phyloP scores from a whole-genome alignment of 1,139 yeast species.

The Trichomonascaceae sp. region DNA sequence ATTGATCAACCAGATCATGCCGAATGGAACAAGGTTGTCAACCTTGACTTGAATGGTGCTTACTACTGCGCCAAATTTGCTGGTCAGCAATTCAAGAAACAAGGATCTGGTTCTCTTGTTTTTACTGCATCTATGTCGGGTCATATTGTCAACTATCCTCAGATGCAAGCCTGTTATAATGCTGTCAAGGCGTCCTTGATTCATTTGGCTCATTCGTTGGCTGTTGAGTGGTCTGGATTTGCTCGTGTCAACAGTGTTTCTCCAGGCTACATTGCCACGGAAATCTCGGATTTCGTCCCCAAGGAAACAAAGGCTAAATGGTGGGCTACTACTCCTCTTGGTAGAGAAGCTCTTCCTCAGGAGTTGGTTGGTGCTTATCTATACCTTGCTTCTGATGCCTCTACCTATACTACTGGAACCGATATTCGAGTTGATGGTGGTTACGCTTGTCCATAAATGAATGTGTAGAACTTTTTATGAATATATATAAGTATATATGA shows the following conservation, averaged over 20 bases:
- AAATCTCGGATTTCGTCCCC: constrained; percentile 56
- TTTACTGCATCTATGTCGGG: constrained; percentile 92
- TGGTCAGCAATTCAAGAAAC: constrained; percentile 66
- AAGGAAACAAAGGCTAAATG: constrained; percentile 50
- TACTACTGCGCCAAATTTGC: constrained; percentile 68
- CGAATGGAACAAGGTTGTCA: constrained; percentile 62
- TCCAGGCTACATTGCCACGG: constrained; percentile 81
- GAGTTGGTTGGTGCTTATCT: constrained; percentile 86
- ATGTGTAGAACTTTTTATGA: neutral
- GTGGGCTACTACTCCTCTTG: constrained; percentile 72
- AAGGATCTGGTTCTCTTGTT: constrained; percentile 67
- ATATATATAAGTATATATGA: neutral
- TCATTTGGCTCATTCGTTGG: constrained; percentile 74
- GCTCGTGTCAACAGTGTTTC: constrained; percentile 83
- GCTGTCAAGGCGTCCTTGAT: constrained; percentile 85
- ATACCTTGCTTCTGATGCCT: constrained; percentile 81
- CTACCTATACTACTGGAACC: constrained; percentile 77
- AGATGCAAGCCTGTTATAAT: constrained; percentile 82
- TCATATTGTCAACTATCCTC: constrained; percentile 82
- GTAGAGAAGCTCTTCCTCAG: constrained; percentile 72
- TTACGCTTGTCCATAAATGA: constrained; percentile 37
- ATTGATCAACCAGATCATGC: constrained; percentile 53
- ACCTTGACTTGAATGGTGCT: constrained; percentile 69
- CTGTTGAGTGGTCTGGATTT: constrained; percentile 85
- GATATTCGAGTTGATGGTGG: constrained; percentile 87